These are phyloP conservation scores for Trapa bicornis DNA, from an alignment of 345 rosid species.

Conservation along the genomic window DNA sequence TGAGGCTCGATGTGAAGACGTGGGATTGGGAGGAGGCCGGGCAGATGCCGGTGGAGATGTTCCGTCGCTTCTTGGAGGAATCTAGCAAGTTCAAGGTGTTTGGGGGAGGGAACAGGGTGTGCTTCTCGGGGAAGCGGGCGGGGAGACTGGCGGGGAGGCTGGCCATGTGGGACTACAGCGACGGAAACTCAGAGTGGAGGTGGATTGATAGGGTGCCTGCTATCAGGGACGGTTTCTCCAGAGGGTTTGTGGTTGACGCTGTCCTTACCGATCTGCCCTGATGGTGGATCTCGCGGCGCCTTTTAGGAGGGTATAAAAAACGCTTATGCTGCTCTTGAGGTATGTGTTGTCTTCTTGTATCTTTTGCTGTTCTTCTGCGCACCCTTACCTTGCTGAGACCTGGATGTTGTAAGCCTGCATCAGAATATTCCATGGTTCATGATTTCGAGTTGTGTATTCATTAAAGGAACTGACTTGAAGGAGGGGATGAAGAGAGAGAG, in stretches of 20 bases:
- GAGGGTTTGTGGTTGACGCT: constrained; percentile 70
- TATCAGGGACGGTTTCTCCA: constrained; percentile 50
- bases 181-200: constrained; percentile 42
- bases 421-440: no score
- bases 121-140: constrained; percentile 65
- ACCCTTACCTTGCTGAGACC: no score
- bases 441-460: no score
- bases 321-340: neutral
- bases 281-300: constrained; percentile 6
- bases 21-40: constrained; percentile 91
- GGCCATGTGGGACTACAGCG: constrained; percentile 61
- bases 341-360: neutral
- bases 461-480: no score
- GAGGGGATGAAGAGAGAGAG: no score
- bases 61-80: constrained; percentile 43
- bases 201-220: constrained; percentile 75
- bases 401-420: no score
- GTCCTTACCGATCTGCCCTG: constrained; percentile 42
- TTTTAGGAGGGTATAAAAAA: neutral
- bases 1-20: constrained; percentile 60
- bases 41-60: constrained; percentile 82
- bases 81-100: constrained; percentile 82
- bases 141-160: constrained; percentile 61
- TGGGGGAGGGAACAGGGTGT: constrained; percentile 69
- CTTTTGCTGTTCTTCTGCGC: no score